Evolutionary conservation across 148 eudicot genomes (phyloP), one percentile per base, ranked within the genome.

Genomic region (Agrostemma githago): DNA sequence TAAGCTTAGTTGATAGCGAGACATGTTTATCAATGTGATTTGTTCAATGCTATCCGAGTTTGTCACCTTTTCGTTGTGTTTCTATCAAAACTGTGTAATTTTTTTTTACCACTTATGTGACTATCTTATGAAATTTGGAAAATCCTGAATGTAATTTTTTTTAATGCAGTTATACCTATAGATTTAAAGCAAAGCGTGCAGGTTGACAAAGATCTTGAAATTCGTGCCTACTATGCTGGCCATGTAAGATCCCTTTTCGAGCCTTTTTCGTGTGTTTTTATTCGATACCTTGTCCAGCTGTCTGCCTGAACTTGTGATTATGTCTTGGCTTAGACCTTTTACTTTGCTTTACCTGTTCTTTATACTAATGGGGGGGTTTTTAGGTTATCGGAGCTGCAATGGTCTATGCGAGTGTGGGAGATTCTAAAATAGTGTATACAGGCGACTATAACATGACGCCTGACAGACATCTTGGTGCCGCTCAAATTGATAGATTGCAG

Each of bases 391-490:
- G 97, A 84, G 98, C 98, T 80, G 98, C 97, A 77, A 89, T 93
- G 98, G 82, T 93, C 76, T 93, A 91, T 85, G 98, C 91, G 37
- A 93, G 82, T 76, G 98, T 88, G 51, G 95, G 93, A 75, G 97
- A 91, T 82, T 65, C 82, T 81, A 88, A 92, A 48, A 78, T 91
- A 43, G 90, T 94, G 56, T 94, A 94, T 73, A 91, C 98, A 19
- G 98, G 97, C 62, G 98, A 91, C 82, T 94, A 94, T 71, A 94
- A 94, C 79, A 94, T 94, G 98, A 86, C 97, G 9, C 93, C 98
- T 62, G 98, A 94, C 83, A 91, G 96, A 76, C 95, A 86, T 85
- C 97, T 93, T 76, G 98, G 98, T 67, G 97, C 97, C 61, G 98
- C 97, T 77, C 93, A 94, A 82, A 92, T 94, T 83, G 98, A 94